These are phyloP conservation scores for Monosporascus sp. DNA, from an alignment of 2,329 filamentous ascomycete genomes.

Conservation along the genomic window DNA sequence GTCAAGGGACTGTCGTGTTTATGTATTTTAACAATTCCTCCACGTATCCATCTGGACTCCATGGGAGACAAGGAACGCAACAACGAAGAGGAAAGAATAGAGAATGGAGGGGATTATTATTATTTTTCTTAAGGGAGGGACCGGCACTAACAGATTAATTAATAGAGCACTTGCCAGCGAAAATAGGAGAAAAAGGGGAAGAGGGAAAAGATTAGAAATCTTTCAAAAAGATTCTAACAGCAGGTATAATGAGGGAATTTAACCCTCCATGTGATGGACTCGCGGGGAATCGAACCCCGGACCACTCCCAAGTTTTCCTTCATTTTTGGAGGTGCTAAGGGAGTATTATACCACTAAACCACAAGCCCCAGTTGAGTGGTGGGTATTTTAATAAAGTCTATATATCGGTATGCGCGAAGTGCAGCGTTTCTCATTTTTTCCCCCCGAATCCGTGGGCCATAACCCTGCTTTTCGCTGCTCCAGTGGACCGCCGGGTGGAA, in stretches of 20 bases:
- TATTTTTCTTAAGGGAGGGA: no score
- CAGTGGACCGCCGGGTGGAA: no score
- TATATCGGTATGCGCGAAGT: no score
- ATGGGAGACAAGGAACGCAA: slow-evolving; percentile 4
- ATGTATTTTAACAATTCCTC: no score
- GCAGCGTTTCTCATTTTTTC: not conserved
- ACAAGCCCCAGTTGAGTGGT: slow-evolving; percentile 27
- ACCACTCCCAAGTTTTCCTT: slow-evolving; percentile 32
- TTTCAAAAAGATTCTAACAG: no score
- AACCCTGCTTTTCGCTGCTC: not conserved
- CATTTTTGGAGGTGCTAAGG: slow-evolving; percentile 35
- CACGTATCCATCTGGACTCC: no score
- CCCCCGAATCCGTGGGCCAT: not conserved
- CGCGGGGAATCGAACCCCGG: slow-evolving; percentile 43
- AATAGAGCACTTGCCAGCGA: not conserved
- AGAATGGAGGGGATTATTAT: slow-evolving; percentile 2
- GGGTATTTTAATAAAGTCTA: not conserved
- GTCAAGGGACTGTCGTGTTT: no score
- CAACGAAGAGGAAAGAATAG: slow-evolving; percentile 1
- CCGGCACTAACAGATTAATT: no score
- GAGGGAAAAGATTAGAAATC: not conserved
- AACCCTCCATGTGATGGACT: slow-evolving; percentile 29
- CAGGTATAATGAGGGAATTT: slow-evolving; percentile 14
- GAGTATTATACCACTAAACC: slow-evolving; percentile 44
- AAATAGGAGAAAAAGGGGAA: not conserved